Evolutionary conservation across 176 grass and related monocot genomes (phyloP).

Genomic region (Triticum urartu): DNA sequence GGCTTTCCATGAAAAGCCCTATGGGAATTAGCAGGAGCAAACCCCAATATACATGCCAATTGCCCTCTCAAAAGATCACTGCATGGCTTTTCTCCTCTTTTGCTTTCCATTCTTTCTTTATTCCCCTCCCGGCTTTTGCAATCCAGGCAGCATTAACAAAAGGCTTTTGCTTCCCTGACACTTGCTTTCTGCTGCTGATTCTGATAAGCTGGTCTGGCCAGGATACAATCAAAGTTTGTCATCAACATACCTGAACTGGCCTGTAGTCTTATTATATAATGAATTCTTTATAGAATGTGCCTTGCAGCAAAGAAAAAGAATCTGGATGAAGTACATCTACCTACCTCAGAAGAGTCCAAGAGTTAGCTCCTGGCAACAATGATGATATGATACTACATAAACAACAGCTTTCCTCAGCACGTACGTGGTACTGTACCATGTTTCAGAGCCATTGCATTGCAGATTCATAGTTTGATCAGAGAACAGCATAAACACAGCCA

Average conservation of each 20-base stretch:
- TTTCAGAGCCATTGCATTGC: constrained; percentile 3
- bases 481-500: constrained; percentile 11
- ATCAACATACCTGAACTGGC: background rate
- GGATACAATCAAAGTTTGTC: background rate
- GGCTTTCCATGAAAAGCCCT: constrained; percentile 51
- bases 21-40: constrained; percentile 42
- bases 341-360: background rate
- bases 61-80: constrained; percentile 62
- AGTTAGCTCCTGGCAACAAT: background rate
- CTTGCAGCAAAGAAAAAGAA: background rate
- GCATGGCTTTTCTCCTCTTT: constrained; percentile 46
- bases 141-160: constrained; percentile 52
- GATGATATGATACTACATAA: background rate
- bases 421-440: constrained; percentile 13
- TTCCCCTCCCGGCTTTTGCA: constrained; percentile 52
- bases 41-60: constrained; percentile 45
- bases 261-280: background rate
- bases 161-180: constrained; percentile 34
- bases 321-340: background rate
- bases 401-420: constrained; percentile 3
- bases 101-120: constrained; percentile 66
- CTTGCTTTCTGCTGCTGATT: constrained; percentile 16
- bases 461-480: constrained; percentile 24
- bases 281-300: background rate
- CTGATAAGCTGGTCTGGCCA: constrained; percentile 11